Evolutionary conservation across 2,329 filamentous ascomycete genomes (phyloP), one percentile per base, ranked within the genome.

Genomic region (Aspergillus puulaauensis): DNA sequence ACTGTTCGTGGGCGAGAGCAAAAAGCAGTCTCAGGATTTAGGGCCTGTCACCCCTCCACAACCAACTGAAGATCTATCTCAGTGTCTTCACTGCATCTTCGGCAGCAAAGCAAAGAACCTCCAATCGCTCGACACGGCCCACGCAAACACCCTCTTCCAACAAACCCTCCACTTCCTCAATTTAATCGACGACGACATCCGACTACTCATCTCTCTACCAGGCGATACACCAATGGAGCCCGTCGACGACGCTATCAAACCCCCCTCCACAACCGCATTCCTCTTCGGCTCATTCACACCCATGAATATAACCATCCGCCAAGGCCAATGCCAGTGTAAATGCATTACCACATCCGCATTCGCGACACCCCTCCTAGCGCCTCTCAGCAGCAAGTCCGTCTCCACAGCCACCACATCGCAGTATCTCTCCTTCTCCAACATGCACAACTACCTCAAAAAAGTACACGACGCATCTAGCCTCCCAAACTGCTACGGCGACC

Each of bases 101-200:
- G 47, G 41, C 0, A 3, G 33, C 3, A 24, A 19, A n/a, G 24
- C 37, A 3, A 33, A 15, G 9, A 45, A 56, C 17, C 40, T 12
- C 2, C 47, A 39, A 2, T 45, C 39, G 1, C 40, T 51, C 1
- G 21, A 37, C 21, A n/a, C 7, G 2, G 2, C 4, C 1, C 57
- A 59, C 19, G 33, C 48, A 4, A 6, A 48, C 14, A 40, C 35
- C 0, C 43, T 59, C 5, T 59, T 59, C 27, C 17, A 52, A 3
- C 37, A 56, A 8, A 39, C 53, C 21, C 17, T 59, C 3, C 57
- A 59, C 5, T 56, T 59, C n/a, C 31, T 56, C 12, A 49, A 44
- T 19, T 3, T 58, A 3, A n/a, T 47, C 17, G 56, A 51, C n/a
- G 17, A 19, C 5, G 31, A 54, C 8, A 33, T 39, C 17, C 31